phyloP scores from a whole-genome alignment of 495 filamentous ascomycete species.

The Aspergillus sparsus region DNA sequence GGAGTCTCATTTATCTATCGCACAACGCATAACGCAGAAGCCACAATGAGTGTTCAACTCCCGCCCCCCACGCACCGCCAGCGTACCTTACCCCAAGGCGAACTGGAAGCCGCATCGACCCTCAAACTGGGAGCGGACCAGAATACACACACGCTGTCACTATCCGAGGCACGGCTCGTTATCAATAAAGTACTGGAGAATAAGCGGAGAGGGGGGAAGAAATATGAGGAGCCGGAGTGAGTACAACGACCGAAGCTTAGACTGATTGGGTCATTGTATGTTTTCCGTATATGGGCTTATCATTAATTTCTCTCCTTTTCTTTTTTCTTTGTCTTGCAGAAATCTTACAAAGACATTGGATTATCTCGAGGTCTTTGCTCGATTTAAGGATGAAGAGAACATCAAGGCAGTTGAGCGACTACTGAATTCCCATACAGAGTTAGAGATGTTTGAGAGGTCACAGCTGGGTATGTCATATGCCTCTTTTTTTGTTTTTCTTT shows the following conservation, averaged over 20 bases:
- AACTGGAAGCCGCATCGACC: conserved; percentile 82
- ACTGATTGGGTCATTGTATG: neutral
- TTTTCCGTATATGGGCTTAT: neutral
- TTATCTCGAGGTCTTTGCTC: conserved; percentile 89
- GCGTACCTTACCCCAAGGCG: conserved; percentile 70
- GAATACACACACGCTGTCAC: conserved; percentile 79
- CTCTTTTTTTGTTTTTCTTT: conserved; percentile 16
- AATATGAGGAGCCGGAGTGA: conserved; percentile 55
- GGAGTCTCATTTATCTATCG: neutral
- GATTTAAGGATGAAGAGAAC: conserved; percentile 92
- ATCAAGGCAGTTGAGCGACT: conserved; percentile 88
- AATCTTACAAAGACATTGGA: conserved; percentile 80
- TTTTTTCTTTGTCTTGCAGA: conserved; percentile 29
- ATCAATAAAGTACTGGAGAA: conserved; percentile 82
- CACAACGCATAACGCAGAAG: neutral
- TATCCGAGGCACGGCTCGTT: conserved; percentile 88
- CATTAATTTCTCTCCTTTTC: neutral
- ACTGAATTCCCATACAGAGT: conserved; percentile 69
- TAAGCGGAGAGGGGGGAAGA: conserved; percentile 47
- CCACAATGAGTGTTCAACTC: conserved; percentile 41
- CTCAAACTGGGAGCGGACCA: conserved; percentile 91
- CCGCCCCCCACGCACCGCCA: conserved; percentile 65
- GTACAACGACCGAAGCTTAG: conserved; percentile 15
- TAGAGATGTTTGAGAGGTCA: conserved; percentile 88
- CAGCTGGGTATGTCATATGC: conserved; percentile 71